Conservation (phyloP, 371 early-diverging fungal species). For the Dipsacomyces acuminosporus region DNA sequence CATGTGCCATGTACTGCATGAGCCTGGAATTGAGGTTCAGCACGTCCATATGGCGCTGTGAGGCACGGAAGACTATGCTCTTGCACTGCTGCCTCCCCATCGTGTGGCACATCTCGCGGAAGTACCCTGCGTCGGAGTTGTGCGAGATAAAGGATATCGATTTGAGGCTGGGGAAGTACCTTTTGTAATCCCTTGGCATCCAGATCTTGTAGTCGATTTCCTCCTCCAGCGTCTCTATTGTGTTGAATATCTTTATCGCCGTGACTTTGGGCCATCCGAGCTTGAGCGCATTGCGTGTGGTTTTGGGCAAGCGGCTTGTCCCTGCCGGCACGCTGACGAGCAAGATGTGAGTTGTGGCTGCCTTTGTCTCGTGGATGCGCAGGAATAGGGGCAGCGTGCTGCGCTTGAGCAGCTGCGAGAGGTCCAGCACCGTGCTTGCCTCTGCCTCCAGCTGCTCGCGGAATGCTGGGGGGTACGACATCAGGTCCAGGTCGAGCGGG, state of each 20-base stretch:
- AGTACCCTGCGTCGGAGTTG: conserved; percentile 29
- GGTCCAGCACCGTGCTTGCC: conserved; percentile 33
- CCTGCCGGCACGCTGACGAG: conserved; percentile 32
- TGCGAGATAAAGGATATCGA: conserved; percentile 32
- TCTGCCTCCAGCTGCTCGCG: conserved; percentile 42
- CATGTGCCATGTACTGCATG: conserved; percentile 46
- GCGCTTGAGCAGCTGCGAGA: conserved; percentile 33
- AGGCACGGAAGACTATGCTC: conserved; percentile 36
- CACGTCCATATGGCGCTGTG: conserved; percentile 41
- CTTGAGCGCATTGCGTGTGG: conserved; percentile 39
- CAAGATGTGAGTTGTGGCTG: conserved; percentile 36
- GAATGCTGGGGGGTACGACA: conserved; percentile 38
- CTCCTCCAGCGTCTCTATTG: conserved; percentile 26
- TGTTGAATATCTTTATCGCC: conserved; percentile 33
- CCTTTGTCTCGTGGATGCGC: conserved; percentile 42
- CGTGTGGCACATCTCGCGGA: conserved; percentile 43
- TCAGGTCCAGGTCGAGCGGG: conserved; percentile 37
- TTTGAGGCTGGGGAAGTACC: conserved; percentile 38
- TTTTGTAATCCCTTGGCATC: conserved; percentile 44
- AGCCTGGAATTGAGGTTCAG: conserved; percentile 38
- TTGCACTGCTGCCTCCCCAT: conserved; percentile 37
- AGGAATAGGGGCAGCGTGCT: conserved; percentile 37
- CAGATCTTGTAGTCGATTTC: conserved; percentile 42
- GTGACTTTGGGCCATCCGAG: conserved; percentile 43
- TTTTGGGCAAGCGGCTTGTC: conserved; percentile 22